Evolutionary conservation across 2,329 filamentous ascomycete species (phyloP).

Genomic region (Fusarium falciforme): DNA sequence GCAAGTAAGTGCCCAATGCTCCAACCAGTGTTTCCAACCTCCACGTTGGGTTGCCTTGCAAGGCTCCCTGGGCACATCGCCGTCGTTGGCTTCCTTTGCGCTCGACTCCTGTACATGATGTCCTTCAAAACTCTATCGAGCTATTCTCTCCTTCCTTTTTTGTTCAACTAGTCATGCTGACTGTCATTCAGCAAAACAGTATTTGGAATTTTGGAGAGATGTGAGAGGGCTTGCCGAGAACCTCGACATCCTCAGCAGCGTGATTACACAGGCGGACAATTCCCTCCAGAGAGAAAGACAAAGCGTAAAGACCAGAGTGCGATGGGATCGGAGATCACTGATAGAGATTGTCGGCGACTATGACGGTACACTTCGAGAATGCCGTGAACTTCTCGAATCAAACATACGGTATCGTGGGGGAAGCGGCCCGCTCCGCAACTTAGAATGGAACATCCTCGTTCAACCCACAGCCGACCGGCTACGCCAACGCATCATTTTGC

Average conservation of each 20-base stretch:
- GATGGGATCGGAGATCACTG: conserved; percentile 41
- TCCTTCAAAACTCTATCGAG: neutral
- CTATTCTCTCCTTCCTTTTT: neutral
- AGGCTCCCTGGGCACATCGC: conserved; percentile 24
- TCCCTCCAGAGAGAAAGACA: conserved; percentile 42
- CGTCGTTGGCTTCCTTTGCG: neutral
- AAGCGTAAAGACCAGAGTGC: conserved; percentile 30
- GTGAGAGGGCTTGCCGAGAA: conserved; percentile 46
- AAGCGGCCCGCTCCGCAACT: conserved; percentile 45
- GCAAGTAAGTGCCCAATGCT: conserved; percentile 45
- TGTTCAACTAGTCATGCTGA: conserved; percentile 5
- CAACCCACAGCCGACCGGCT: conserved; percentile 48
- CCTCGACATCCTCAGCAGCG: conserved; percentile 46
- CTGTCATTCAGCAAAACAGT: conserved; percentile 43
- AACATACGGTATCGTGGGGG: conserved; percentile 46
- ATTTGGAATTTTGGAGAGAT: conserved; percentile 48
- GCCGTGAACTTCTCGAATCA: conserved; percentile 41
- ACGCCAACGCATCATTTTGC: conserved; percentile 47
- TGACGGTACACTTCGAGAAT: conserved; percentile 47
- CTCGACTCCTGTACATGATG: neutral
- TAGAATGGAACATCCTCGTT: conserved; percentile 52
- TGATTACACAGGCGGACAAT: conserved; percentile 44
- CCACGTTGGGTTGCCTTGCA: conserved; percentile 22
- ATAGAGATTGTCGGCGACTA: conserved; percentile 49
- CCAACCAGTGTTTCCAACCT: neutral